A percentile compares a stretch with the other conserved stretches of the same genome.
These are phyloP conservation scores for Brassica balearica DNA, from an alignment of 441 rosid species.

Conservation along the genomic window DNA sequence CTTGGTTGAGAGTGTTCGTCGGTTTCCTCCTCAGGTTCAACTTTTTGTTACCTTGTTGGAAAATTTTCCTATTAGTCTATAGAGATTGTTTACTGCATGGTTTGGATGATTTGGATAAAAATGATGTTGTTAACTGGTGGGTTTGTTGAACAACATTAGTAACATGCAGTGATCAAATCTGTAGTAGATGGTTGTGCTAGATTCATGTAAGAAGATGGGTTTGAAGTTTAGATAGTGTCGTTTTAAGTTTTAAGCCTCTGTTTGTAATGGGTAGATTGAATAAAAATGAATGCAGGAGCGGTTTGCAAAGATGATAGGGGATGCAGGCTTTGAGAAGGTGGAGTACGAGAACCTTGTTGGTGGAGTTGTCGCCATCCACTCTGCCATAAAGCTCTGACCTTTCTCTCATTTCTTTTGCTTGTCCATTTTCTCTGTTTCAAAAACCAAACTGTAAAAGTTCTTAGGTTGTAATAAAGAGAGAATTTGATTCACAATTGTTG, in stretches of 20 bases:
- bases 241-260: background rate
- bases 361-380: conserved; percentile 93
- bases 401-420: background rate
- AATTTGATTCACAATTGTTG: background rate
- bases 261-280: conserved; percentile 6
- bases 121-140: conserved; percentile 19
- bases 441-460: conserved; percentile 18
- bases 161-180: conserved; percentile 8
- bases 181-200: background rate
- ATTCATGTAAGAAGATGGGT: background rate
- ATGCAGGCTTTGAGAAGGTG: conserved; percentile 92
- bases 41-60: background rate
- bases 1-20: conserved; percentile 91
- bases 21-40: conserved; percentile 80
- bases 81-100: background rate
- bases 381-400: conserved; percentile 73
- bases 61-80: background rate
- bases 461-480: background rate
- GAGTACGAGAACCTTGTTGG: conserved; percentile 94
- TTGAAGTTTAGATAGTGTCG: background rate
- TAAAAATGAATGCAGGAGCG: conserved; percentile 65
- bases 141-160: background rate
- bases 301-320: conserved; percentile 86
- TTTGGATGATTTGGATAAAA: background rate
- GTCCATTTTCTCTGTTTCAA: background rate